Evolutionary conservation across 139 green algal species (phyloP), one percentile per base, ranked within the genome.

Genomic region (Dunaliella primolecta): DNA sequence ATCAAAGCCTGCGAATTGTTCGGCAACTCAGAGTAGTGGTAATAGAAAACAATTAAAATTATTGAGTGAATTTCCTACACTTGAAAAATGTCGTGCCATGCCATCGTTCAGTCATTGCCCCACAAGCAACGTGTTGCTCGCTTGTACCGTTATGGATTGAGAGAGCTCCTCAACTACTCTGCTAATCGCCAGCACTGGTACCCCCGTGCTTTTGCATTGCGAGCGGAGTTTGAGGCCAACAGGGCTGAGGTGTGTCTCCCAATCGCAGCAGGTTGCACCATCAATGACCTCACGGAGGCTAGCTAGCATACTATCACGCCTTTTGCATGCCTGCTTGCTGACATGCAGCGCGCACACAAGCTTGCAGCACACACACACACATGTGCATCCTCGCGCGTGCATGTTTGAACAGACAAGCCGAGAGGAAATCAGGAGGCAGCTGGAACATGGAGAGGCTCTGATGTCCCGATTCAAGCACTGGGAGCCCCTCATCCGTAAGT

Each of bases 401-500:
- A 15, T 15, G 20, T 72, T 15, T 21, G 21, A 15, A 15, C 83
- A 91, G 88, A 88, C 85, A 0, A 85, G 89, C 81, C 83, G 88
- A 3, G 85, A 85, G 75, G 31, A 91, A 33, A 89, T 89, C 57
- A 78, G 71, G 1, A 89, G 86, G 80, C 57, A 78, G 25, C 75
- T 91, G 24, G 85, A 91, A 81, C 85, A 84, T 70, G 88, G 88
- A n/a, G 88, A 91, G 83, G 81, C 89, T 29, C 83, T 91, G 83
- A 75, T 91, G 29, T 85, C 88, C 21, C 75, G 88, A 3, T 91
- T 91, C 83, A 83, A 83, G n/a, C 86, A 91, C 81, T 91, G 88
- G 88, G 88, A 91, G 88, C 88, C 88, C 29, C 31, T 89, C 30
- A 84, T 91, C 31, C 84, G 88, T 91, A 72, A 91, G 88, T 89